phyloP scores from a whole-genome alignment of 805 yeast genomes.

The Candida ponderosae region DNA sequence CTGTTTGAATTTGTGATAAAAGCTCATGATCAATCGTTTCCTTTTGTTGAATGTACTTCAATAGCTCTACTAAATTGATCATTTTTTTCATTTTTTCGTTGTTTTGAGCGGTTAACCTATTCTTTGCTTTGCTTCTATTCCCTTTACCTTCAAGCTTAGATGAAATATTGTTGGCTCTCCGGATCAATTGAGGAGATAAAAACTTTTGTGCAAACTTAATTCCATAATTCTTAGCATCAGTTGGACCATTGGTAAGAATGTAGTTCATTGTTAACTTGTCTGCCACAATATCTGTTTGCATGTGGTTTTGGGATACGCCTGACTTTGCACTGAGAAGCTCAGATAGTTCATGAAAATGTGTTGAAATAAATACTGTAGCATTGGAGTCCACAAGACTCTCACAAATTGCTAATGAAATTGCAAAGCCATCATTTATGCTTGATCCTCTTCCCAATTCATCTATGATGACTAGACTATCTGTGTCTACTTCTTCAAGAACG shows the following conservation, averaged over 20 bases:
- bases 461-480: slow-evolving; percentile 31
- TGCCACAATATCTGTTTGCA: slow-evolving; percentile 20
- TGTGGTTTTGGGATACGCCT: slow-evolving; percentile 29
- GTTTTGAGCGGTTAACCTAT: not conserved
- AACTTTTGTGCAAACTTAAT: slow-evolving; percentile 20
- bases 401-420: slow-evolving; percentile 37
- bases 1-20: slow-evolving; percentile 18
- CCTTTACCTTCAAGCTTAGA: not conserved
- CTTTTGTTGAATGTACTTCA: slow-evolving; percentile 11
- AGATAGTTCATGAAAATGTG: slow-evolving; percentile 38
- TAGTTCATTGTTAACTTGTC: slow-evolving; percentile 24
- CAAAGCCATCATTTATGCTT: slow-evolving; percentile 42
- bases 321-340: slow-evolving; percentile 23
- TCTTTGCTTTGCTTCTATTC: slow-evolving; percentile 4
- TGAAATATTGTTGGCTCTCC: slow-evolving; percentile 21
- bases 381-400: slow-evolving; percentile 25
- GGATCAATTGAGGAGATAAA: slow-evolving; percentile 18
- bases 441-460: slow-evolving; percentile 55
- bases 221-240: slow-evolving; percentile 23
- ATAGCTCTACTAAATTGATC: slow-evolving; percentile 18
- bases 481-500: slow-evolving; percentile 28
- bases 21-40: slow-evolving; percentile 8
- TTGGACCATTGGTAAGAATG: slow-evolving; percentile 15
- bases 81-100: slow-evolving; percentile 18
- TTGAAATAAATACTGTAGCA: slow-evolving; percentile 30